Evolutionary conservation across 352 stramenopile species (phyloP).

Genomic region (Globisporangium solare): DNA sequence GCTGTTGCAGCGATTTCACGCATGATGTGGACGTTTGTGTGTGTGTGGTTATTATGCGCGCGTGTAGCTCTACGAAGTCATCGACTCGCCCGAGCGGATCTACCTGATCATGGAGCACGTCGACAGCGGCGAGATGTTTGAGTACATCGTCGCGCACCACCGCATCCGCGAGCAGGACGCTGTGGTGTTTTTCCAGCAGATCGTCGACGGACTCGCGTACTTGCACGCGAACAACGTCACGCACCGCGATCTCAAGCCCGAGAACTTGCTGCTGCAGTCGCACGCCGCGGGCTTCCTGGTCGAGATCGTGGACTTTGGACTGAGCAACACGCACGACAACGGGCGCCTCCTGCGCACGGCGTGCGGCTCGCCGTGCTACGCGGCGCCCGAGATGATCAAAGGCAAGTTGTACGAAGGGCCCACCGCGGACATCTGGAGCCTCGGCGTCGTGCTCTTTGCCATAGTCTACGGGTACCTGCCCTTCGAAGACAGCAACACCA

Average conservation of each 20-base stretch:
- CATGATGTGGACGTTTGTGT: slow-evolving; percentile 10
- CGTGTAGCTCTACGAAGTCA: slow-evolving; percentile 83
- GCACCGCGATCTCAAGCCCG: slow-evolving; percentile 89
- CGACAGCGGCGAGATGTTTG: slow-evolving; percentile 91
- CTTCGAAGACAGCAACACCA: slow-evolving; percentile 92
- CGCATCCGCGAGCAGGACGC: slow-evolving; percentile 80
- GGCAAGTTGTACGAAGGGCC: slow-evolving; percentile 80
- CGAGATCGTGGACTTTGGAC: slow-evolving; percentile 93
- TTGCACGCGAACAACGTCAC: slow-evolving; percentile 89
- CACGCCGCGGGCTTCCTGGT: slow-evolving; percentile 31
- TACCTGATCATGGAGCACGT: slow-evolving; percentile 93
- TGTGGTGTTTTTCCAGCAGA: slow-evolving; percentile 84
- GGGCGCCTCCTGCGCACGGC: slow-evolving; percentile 79
- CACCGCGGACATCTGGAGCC: slow-evolving; percentile 88
- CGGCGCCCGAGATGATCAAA: slow-evolving; percentile 91
- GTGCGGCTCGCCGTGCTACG: slow-evolving; percentile 91
- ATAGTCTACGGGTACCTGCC: slow-evolving; percentile 89
- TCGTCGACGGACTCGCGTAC: slow-evolving; percentile 90
- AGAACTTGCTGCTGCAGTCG: slow-evolving; percentile 89
- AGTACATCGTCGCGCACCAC: slow-evolving; percentile 92
- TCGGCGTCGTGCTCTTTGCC: slow-evolving; percentile 92
- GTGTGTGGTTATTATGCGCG: slow-evolving; percentile 44
- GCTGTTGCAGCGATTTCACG: too few species aligned
- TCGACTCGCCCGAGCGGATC: slow-evolving; percentile 83
- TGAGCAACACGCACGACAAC: slow-evolving; percentile 88